Conservation (phyloP, 2,329 filamentous ascomycete genomes). For the Colletotrichum costaricense region DNA sequence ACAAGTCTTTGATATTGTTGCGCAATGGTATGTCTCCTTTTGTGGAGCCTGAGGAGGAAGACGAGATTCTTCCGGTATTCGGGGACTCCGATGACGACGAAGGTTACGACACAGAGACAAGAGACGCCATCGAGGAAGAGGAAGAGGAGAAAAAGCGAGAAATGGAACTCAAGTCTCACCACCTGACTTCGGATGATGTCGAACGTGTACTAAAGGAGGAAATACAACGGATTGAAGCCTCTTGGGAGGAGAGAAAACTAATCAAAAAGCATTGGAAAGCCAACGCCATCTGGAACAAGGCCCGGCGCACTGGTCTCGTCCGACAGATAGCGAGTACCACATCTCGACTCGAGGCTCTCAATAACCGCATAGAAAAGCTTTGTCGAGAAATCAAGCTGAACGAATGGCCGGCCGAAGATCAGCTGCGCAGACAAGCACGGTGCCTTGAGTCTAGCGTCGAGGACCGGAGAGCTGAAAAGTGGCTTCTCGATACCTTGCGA, state of each 20-base stretch:
- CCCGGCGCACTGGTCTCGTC: conserved; percentile 54
- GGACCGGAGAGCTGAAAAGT: conserved; percentile 65
- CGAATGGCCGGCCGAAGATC: conserved; percentile 62
- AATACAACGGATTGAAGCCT: conserved; percentile 59
- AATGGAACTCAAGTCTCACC: conserved; percentile 38
- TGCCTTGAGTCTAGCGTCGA: conserved; percentile 74
- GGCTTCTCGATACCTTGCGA: conserved; percentile 60
- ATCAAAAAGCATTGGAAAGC: conserved; percentile 68
- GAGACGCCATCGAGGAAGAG: conserved; percentile 71
- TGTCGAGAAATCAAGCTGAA: conserved; percentile 62
- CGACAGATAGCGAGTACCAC: conserved; percentile 57
- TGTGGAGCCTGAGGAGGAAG: conserved; percentile 65
- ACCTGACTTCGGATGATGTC: conserved; percentile 59
- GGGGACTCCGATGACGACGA: conserved; percentile 50
- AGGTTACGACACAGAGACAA: conserved; percentile 68
- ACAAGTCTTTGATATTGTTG: conserved; percentile 15
- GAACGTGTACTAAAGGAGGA: conserved; percentile 63
- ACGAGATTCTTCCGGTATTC: conserved; percentile 44
- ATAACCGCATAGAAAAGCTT: conserved; percentile 66
- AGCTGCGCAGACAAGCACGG: conserved; percentile 66
- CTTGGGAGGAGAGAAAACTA: conserved; percentile 70
- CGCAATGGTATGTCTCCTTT: conserved; percentile 45
- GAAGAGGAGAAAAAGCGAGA: conserved; percentile 45
- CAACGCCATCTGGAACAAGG: conserved; percentile 69
- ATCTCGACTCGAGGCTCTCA: conserved; percentile 53